A percentile compares a stretch with the other conserved stretches of the same genome.
Evolutionary conservation across 1,139 yeast species (phyloP).

Genomic region (Scheffersomyces insectosa): DNA sequence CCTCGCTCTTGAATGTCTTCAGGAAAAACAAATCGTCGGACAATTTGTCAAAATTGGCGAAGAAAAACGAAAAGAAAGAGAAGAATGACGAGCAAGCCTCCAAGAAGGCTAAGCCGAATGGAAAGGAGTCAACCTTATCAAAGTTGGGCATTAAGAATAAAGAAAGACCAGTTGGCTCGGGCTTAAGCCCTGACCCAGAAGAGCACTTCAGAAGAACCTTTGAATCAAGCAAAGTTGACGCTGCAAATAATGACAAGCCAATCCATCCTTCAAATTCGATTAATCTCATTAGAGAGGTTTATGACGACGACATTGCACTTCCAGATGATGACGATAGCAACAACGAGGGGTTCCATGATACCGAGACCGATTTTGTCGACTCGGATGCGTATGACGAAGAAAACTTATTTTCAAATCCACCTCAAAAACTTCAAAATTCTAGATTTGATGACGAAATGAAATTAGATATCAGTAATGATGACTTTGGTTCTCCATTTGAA

Average conservation of each 20-base stretch:
- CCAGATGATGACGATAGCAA: conserved; percentile 8
- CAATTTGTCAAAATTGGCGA: conserved; percentile 12
- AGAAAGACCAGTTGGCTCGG: neutral
- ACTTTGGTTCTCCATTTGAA: conserved; percentile 39
- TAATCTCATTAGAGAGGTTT: conserved; percentile 37
- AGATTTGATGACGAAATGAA: conserved; percentile 34
- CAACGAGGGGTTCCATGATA: conserved; percentile 6
- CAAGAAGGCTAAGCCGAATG: conserved; percentile 2
- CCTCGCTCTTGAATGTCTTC: conserved; percentile 23
- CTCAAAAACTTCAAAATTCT: conserved; percentile 23
- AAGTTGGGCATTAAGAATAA: neutral
- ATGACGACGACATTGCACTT: conserved; percentile 22
- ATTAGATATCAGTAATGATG: conserved; percentile 8
- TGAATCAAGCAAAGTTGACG: too few relatives aligned
- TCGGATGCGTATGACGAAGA: conserved; percentile 22
- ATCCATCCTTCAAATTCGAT: conserved; percentile 15
- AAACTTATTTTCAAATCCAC: conserved; percentile 28
- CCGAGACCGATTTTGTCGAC: conserved; percentile 1
- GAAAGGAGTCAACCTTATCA: neutral
- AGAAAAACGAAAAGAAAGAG: neutral
- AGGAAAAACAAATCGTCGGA: conserved; percentile 25
- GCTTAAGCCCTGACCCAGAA: conserved; percentile 1
- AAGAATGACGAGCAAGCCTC: conserved; percentile 4
- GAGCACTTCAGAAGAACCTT: neutral
- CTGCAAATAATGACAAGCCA: too few relatives aligned